Percentiles rank a stretch among this genome's conserved stretches.
These are phyloP conservation scores for Colletotrichum orchidophilum DNA, from an alignment of 2,329 filamentous ascomycete species.

Conservation along the genomic window DNA sequence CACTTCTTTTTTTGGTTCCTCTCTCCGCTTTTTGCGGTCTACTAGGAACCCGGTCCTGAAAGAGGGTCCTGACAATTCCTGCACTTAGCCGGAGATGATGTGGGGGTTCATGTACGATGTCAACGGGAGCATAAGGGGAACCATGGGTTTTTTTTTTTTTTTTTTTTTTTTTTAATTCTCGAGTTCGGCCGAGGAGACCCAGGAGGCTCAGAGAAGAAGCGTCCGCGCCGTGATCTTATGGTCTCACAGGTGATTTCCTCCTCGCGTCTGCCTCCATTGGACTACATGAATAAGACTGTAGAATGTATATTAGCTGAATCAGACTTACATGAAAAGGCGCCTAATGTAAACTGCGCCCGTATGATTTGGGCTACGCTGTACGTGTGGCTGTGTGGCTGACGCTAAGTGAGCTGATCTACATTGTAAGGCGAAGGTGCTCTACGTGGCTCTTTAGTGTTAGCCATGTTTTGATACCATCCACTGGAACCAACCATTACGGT, in stretches of 20 bases:
- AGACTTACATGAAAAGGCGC: background rate
- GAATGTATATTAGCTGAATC: background rate
- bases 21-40: conserved; percentile 2
- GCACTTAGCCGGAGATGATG: conserved; percentile 33
- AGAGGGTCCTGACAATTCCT: conserved; percentile 28
- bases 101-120: background rate
- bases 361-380: background rate
- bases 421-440: background rate
- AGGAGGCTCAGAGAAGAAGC: background rate
- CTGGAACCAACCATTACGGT: too few species aligned
- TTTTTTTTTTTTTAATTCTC: background rate
- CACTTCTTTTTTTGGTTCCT: conserved; percentile 10
- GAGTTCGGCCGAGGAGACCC: background rate
- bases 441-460: background rate
- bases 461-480: background rate
- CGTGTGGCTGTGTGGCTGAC: conserved; percentile 22
- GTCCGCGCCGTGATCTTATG: background rate
- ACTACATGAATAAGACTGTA: background rate
- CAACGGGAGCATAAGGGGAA: background rate
- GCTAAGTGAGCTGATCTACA: conserved; percentile 1
- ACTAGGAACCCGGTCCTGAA: conserved; percentile 16
- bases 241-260: background rate
- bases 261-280: background rate
- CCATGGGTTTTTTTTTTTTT: background rate
- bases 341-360: background rate